Base-by-base conservation (phyloP, 768 basidiomycete genomes). In the Podaxis pistillaris region DNA sequence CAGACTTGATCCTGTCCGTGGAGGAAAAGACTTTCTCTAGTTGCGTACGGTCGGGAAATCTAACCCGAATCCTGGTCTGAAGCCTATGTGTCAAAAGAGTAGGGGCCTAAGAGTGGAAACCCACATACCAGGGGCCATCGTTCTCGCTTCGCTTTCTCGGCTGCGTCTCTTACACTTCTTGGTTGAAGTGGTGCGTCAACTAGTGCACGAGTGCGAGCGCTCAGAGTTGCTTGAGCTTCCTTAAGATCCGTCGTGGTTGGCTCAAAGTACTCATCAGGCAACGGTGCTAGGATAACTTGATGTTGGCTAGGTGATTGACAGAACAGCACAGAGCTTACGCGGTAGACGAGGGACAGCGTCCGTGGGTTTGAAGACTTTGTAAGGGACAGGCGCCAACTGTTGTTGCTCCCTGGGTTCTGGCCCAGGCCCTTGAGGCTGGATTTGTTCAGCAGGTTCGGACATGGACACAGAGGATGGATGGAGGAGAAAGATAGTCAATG, bases 21-120 rank as follows among this genome's bases (percentile, higher is more conserved):
- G 94, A 94, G 2, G 86, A 80, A 69, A 96, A 95, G 0, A 75
- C 74, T 67, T 85, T 87, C 75, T 96, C 94, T 13, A 96, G 79
- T 69, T 90, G 87, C 1, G 87, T 91, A 53, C 89, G 83, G 73
- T 96, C 92, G 22, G 86, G 77, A 74, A 96, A 96, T 68, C 83
- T 84, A 66, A 96, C 74, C 19, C 94, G 86, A 67, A 96, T 90
- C 2, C 82, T 90, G 1, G 92, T 93, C 92, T 95, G 28, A 67
- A 13, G 22, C 38, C 17, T 49, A 19, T 19, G 50, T 9, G 40
- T 57, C 37, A 62, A 56, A 37, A 52, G 37, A 30, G n/a, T 11
- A n/a, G 40, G 40, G 26, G 33, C 36, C 62, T 0, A 57, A 60
- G 37, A 49, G 41, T 36, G 41, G 15, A 33, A 24, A n/a, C 6